Percentiles rank a stretch among this genome's conserved stretches.
phyloP scores from a whole-genome alignment of 306 rosid species.

The Erythrophleum fordii region DNA sequence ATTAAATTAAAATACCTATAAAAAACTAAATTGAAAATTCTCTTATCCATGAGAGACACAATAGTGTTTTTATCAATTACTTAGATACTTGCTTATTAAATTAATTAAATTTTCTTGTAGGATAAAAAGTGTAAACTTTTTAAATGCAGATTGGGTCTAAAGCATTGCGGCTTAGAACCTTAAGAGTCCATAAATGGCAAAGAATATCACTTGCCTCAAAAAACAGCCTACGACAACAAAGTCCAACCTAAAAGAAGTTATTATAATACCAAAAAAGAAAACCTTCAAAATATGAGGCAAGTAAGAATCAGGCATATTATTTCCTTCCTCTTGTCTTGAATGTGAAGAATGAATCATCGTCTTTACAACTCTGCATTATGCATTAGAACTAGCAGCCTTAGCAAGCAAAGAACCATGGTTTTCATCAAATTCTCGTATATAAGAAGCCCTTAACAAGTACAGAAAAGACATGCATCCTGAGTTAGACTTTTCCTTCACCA shows the following conservation, averaged over 20 bases:
- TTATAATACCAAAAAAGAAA: not conserved
- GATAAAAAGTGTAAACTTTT: not conserved
- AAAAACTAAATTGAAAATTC: too few relatives aligned
- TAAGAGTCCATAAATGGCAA: conserved; percentile 51
- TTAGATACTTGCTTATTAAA: not conserved
- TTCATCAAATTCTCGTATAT: conserved; percentile 31
- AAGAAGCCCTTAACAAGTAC: conserved; percentile 29
- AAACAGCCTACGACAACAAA: conserved; percentile 35
- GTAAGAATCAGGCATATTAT: conserved; percentile 58
- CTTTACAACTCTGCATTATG: conserved; percentile 73
- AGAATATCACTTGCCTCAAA: conserved; percentile 57
- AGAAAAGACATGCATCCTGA: conserved; percentile 18
- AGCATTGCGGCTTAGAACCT: conserved; percentile 12
- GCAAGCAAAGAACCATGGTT: conserved; percentile 75
- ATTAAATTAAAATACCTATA: too few relatives aligned
- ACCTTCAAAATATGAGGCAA: conserved; percentile 49
- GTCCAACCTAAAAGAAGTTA: conserved; percentile 34
- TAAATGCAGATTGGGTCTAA: not conserved
- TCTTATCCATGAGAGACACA: too few relatives aligned
- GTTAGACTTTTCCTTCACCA: conserved; percentile 30
- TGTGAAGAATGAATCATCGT: conserved; percentile 63
- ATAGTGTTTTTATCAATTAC: not conserved
- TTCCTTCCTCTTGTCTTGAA: conserved; percentile 59
- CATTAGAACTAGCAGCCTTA: conserved; percentile 55
- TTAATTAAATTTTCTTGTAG: not conserved